Conservation (phyloP, 192 early-diverging fungal genomes). For the Powellomyces hirtus region DNA sequence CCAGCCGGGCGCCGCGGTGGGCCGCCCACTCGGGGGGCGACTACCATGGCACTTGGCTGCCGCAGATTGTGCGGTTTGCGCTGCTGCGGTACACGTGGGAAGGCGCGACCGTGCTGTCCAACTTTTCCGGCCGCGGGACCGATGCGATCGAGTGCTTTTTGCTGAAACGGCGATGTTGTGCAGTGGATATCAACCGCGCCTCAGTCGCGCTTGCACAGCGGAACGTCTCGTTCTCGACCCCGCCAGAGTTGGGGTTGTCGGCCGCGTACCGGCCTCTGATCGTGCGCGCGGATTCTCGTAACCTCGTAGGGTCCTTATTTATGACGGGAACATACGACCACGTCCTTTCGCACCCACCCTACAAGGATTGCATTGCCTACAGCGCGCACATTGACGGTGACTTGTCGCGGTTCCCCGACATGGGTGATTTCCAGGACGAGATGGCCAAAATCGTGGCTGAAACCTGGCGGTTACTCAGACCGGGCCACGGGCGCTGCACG, state of each 20-base stretch:
- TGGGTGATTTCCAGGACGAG: slow-evolving; percentile 68
- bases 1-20: slow-evolving; percentile 85
- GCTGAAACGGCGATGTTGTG: slow-evolving; percentile 71
- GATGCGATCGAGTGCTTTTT: slow-evolving; percentile 89
- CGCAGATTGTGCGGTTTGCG: slow-evolving; percentile 78
- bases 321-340: slow-evolving; percentile 78
- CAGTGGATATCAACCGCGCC: slow-evolving; percentile 85
- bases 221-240: slow-evolving; percentile 81
- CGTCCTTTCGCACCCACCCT: slow-evolving; percentile 89
- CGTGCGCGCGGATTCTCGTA: slow-evolving; percentile 77
- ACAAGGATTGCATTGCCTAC: slow-evolving; percentile 71
- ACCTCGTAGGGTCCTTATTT: slow-evolving; percentile 64
- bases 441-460: slow-evolving; percentile 72
- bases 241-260: slow-evolving; percentile 56
- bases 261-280: slow-evolving; percentile 81
- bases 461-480: slow-evolving; percentile 64
- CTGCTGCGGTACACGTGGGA: slow-evolving; percentile 72
- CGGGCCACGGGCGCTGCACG: slow-evolving; percentile 63
- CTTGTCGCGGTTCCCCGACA: slow-evolving; percentile 74
- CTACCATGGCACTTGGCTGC: slow-evolving; percentile 93
- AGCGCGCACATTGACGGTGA: slow-evolving; percentile 82
- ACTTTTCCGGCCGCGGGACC: slow-evolving; percentile 91
- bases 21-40: slow-evolving; percentile 68
- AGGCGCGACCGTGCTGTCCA: slow-evolving; percentile 80
- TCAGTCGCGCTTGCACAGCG: slow-evolving; percentile 80